Percentiles rank a stretch among this genome's conserved stretches.
Evolutionary conservation across 805 yeast genomes (phyloP).

Genomic region (Debaryomyces tyrocola): DNA sequence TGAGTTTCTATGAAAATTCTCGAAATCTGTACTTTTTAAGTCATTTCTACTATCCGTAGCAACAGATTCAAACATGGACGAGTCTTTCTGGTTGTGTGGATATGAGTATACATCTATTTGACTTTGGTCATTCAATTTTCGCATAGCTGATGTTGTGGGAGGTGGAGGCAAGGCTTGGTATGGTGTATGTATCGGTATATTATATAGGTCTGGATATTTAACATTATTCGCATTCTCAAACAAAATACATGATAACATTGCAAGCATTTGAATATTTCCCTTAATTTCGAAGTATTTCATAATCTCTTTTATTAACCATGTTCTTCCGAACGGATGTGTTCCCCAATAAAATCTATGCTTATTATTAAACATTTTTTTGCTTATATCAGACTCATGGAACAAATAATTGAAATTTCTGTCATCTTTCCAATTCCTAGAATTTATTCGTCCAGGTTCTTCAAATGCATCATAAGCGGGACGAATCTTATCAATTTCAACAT

Average conservation of each 20-base stretch:
- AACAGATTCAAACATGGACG: constrained; percentile 1
- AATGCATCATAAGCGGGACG: neutral
- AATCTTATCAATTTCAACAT: constrained; percentile 24
- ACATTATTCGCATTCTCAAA: constrained; percentile 40
- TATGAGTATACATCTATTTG: neutral
- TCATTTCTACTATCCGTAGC: constrained; percentile 1
- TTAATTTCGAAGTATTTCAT: constrained; percentile 61
- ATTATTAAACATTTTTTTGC: constrained; percentile 2
- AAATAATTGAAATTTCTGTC: neutral
- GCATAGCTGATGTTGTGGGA: constrained; percentile 16
- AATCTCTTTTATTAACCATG: constrained; percentile 63
- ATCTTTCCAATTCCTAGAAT: neutral
- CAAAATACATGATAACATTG: constrained; percentile 78
- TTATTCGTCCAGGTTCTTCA: neutral
- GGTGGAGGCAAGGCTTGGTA: constrained; percentile 36
- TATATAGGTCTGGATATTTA: constrained; percentile 17
- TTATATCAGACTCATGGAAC: neutral
- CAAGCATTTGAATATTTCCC: constrained; percentile 84
- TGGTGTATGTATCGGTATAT: constrained; percentile 50
- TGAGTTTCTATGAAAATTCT: neutral
- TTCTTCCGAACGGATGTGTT: constrained; percentile 70
- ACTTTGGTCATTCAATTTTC: constrained; percentile 5
- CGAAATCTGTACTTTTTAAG: neutral
- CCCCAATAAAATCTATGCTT: constrained; percentile 65
- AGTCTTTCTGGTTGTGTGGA: neutral